Percentiles rank a stretch among this genome's conserved stretches.
phyloP scores from a whole-genome alignment of 148 eudicot species.

The Chenopodium quinoa region DNA sequence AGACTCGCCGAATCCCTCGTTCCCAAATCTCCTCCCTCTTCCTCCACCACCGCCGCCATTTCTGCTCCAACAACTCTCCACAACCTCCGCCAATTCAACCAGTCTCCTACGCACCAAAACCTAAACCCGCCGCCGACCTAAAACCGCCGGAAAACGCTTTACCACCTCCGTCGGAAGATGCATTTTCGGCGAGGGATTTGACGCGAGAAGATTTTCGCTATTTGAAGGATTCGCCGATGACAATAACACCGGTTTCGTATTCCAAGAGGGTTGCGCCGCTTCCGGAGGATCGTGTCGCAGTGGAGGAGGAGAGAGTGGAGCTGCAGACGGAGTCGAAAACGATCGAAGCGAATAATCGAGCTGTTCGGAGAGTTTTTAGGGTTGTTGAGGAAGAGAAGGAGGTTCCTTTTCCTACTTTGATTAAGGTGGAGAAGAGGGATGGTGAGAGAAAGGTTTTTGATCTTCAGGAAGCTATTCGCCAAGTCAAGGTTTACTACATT shows the following conservation, averaged over 20 bases:
- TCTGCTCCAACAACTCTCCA: conserved; percentile 3
- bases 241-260: conserved; percentile 42
- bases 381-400: conserved; percentile 38
- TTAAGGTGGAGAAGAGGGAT: conserved; percentile 52
- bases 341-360: conserved; percentile 35
- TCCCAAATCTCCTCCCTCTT: conserved; percentile 17
- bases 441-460: conserved; percentile 52
- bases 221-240: conserved; percentile 45
- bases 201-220: conserved; percentile 70
- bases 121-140: conserved; percentile 26
- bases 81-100: conserved; percentile 31
- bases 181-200: conserved; percentile 20
- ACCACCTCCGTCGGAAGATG: background rate
- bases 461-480: conserved; percentile 79
- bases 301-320: conserved; percentile 9
- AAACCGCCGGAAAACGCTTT: background rate
- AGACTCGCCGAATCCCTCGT: conserved; percentile 35
- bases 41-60: conserved; percentile 12
- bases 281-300: conserved; percentile 52
- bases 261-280: conserved; percentile 67
- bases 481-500: conserved; percentile 50
- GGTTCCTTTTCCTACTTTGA: conserved; percentile 66
- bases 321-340: conserved; percentile 43
- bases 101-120: conserved; percentile 56
- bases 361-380: conserved; percentile 34